These are phyloP conservation scores for Dactylellina parvicollis DNA, from an alignment of 2,329 filamentous ascomycete species.

Conservation along the genomic window DNA sequence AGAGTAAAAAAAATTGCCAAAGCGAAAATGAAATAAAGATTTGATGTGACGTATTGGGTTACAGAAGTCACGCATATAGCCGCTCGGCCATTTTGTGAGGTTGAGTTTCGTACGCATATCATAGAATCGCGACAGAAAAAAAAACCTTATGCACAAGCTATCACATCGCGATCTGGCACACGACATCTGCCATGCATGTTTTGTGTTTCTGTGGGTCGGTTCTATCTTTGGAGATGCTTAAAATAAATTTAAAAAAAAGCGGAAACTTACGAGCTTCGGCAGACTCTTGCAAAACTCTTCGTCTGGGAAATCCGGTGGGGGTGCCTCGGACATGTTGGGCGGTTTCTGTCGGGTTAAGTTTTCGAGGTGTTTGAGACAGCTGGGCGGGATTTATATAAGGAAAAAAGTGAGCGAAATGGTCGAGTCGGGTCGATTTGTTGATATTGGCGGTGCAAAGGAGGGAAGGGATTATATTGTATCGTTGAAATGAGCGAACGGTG, in stretches of 20 bases:
- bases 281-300: constrained; percentile 56
- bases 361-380: not conserved
- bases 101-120: not conserved
- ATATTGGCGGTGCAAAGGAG: not conserved
- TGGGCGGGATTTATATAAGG: not conserved
- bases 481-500: not conserved
- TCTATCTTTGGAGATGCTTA: not conserved
- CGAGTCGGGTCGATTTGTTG: not conserved
- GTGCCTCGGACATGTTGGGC: constrained; percentile 30
- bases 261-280: constrained; percentile 56
- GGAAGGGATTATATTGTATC: not conserved
- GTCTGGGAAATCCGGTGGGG: constrained; percentile 32
- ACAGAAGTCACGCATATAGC: constrained; percentile 3
- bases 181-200: constrained; percentile 37
- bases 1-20: not conserved
- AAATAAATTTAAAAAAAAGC: constrained; percentile 2
- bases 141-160: constrained; percentile 35
- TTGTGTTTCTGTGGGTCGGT: not conserved
- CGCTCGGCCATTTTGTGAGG: not conserved
- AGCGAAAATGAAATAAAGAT: not conserved
- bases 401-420: not conserved
- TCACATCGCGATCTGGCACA: constrained; percentile 31
- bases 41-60: not conserved
- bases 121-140: not conserved
- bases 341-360: not conserved